phyloP scores from a whole-genome alignment of 768 basidiomycete genomes.

The Roridomyces roridus region DNA sequence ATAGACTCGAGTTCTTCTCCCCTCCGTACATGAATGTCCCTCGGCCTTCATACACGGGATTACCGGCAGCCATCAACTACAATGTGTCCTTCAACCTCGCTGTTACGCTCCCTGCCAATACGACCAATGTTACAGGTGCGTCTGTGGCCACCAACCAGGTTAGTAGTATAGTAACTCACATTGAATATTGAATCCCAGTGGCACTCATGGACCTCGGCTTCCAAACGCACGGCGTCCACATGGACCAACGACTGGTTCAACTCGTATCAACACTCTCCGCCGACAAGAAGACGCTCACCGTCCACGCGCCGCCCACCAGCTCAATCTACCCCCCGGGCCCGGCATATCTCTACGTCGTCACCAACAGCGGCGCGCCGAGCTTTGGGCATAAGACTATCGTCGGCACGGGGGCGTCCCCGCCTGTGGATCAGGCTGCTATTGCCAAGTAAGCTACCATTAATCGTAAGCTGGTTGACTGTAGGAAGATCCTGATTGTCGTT shows the following conservation, averaged over 20 bases:
- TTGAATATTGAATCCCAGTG: no score
- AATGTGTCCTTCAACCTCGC: constrained; percentile 40
- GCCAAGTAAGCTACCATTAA: constrained; percentile 22
- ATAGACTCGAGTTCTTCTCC: constrained; percentile 48
- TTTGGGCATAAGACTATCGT: constrained; percentile 39
- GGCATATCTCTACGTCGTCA: constrained; percentile 40
- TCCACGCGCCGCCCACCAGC: constrained; percentile 42
- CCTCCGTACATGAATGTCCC: constrained; percentile 47
- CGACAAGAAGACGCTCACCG: constrained; percentile 38
- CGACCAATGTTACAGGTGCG: constrained; percentile 35
- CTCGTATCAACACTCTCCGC: constrained; percentile 39
- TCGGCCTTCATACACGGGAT: constrained; percentile 40
- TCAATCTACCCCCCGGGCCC: constrained; percentile 48
- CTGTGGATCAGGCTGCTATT: constrained; percentile 32
- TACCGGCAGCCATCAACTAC: constrained; percentile 44
- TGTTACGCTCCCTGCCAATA: constrained; percentile 37
- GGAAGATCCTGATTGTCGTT: not conserved
- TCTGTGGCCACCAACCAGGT: not conserved
- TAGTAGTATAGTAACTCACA: no score
- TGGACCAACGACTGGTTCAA: constrained; percentile 44
- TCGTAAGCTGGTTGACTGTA: not conserved
- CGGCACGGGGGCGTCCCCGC: constrained; percentile 43
- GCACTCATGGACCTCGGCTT: constrained; percentile 49
- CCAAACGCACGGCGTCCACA: constrained; percentile 48
- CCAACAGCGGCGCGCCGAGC: constrained; percentile 41